Base-by-base conservation (phyloP, 2,329 filamentous ascomycete genomes). In the Cladophialophora carrionii region DNA sequence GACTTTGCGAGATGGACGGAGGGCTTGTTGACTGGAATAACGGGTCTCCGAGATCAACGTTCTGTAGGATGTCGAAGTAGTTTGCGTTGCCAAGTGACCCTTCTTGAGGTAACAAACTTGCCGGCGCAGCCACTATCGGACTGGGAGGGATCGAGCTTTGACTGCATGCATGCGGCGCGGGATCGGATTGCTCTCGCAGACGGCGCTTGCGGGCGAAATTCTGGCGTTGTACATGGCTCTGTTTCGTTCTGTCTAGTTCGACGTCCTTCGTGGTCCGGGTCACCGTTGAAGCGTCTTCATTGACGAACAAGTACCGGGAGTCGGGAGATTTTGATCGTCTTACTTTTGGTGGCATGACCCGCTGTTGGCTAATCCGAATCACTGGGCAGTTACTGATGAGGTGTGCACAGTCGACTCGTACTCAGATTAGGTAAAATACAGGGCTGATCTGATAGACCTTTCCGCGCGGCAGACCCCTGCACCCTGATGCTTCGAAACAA, bases 141-240 rank as follows among this genome's bases (percentile, higher is more conserved):
- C 59, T 62, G 12, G 62, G 43, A 32, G 63, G 62, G 6, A 64
- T 26, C 26, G 66, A 63, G 49, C 55, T 65, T 12, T 62, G 62
- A 20, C 37, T 59, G 51, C 60, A 61, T 41, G 49, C 32, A 22
- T 48, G 34, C 24, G 57, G 56, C 17, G 31, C 55, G n/a, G 62
- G 26, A 10, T 59, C 54, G 9, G 62, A 64, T 41, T 61, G 57
- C 43, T 63, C 63, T 32, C 57, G 59, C 43, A 68, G 52, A 4
- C 63, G 66, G 14, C 66, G 66, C 61, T 61, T 65, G 24, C 66
- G 62, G 4, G 68, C 68, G 26, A 71, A 68, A 56, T 68, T 65
- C 49, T 67, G 69, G 34, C 69, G 61, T 57, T 71, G 69, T 22
- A 71, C 69, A 62, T 71, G 69, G 49, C 69, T 71, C 56, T 71